Conservation (phyloP, 768 basidiomycete species). For the Trametes gibbosa region DNA sequence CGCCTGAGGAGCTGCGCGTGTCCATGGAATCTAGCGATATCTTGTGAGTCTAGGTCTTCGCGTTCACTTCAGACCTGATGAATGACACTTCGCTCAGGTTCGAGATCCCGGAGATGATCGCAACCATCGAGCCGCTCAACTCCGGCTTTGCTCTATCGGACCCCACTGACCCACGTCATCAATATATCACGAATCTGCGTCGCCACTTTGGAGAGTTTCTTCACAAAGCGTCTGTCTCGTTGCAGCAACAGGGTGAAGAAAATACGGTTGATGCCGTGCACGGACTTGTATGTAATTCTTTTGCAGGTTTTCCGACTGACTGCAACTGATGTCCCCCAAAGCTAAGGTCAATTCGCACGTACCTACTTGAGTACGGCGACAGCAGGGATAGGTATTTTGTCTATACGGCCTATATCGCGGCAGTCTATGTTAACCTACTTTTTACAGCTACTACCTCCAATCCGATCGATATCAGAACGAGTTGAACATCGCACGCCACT, state of each 20-base stretch:
- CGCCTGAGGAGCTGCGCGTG: conserved; percentile 45
- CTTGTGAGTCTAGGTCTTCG: conserved; percentile 42
- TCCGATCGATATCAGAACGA: conserved; percentile 58
- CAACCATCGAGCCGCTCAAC: conserved; percentile 54
- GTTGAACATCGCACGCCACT: conserved; percentile 62
- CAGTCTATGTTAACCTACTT: not conserved
- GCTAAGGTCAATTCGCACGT: conserved; percentile 68
- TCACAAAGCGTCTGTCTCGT: conserved; percentile 63
- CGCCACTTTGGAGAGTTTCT: conserved; percentile 66
- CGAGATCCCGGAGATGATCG: conserved; percentile 78
- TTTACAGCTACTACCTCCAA: conserved; percentile 52
- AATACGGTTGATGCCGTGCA: conserved; percentile 81
- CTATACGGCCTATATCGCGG: not conserved
- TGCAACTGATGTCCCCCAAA: conserved; percentile 22
- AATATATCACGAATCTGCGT: conserved; percentile 55
- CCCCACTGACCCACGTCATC: conserved; percentile 59
- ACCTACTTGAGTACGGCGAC: conserved; percentile 74
- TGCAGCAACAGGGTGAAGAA: conserved; percentile 74
- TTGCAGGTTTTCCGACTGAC: too few relatives aligned
- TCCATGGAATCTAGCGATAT: conserved; percentile 59
- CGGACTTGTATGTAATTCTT: conserved; percentile 48
- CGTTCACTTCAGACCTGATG: not conserved
- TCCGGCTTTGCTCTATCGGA: conserved; percentile 70
- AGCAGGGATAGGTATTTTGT: conserved; percentile 50
- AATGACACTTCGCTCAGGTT: conserved; percentile 44